Evolutionary conservation across 371 early-diverging fungal species (phyloP), one percentile per base, ranked within the genome.

Genomic region (Circinella minor): DNA sequence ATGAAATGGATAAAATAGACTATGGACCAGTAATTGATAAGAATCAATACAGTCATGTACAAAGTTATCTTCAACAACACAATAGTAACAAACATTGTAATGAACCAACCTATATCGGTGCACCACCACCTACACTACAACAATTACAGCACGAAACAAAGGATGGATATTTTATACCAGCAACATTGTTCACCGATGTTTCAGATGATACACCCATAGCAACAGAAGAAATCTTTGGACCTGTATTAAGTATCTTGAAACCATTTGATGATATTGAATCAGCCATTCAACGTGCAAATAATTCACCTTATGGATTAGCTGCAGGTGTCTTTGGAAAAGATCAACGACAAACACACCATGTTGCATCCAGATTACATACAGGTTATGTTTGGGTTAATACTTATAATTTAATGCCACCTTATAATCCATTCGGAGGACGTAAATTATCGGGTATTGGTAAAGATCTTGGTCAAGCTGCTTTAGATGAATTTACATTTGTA

Each of bases 161-260:
- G 64, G 71, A 79, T 51, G 93, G 93, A 0, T 92, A 87, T 71
- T 93, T 85, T 71, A 76, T 92, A 54, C 80, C 86, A 54, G 93
- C 94, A 0, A 93, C 93, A 3, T 77, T 94, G 54, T 88, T 89
- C 55, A 82, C 86, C 20, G 76, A 88, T 6, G 74, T 92, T 9
- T 67, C 72, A 0, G 88, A 89, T 14, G 67, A 77, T 48, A 84
- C 87, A 64, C 74, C 88, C 10, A 75, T 91, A 34, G 87, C 90
- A 47, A 88, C 85, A n/a, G 94, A 95, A 70, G 95, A 96, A 73
- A 93, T 96, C 11, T 96, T 95, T 85, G 95, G 92, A 0, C 93
- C 94, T 13, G 90, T 88, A 0, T 89, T 96, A n/a, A 86, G 91
- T 36, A 77, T 96, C 18, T 49, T 81, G 17, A 74, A 83, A 18